Conservation (phyloP, 345 rosid species). For the Eucalyptus camaldulensis region DNA sequence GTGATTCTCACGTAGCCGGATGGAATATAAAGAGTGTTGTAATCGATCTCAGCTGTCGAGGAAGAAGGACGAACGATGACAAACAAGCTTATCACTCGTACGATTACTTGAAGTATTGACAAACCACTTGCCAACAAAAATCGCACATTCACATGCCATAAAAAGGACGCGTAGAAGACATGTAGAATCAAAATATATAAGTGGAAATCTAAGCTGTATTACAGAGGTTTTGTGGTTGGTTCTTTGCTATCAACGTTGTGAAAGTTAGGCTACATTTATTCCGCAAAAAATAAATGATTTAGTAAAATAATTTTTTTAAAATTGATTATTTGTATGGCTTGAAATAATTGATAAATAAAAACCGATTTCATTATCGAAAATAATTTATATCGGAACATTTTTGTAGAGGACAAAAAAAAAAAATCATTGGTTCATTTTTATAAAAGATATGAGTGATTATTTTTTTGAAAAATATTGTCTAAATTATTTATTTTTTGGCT, state of each 20-base stretch:
- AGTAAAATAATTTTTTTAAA: too few relatives aligned
- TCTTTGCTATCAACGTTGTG: background rate
- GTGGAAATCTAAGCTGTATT: background rate
- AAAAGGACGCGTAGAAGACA: background rate
- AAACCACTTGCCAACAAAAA: too few relatives aligned
- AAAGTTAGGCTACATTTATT: background rate
- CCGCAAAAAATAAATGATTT: too few relatives aligned
- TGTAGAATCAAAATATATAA: background rate
- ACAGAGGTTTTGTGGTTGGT: background rate
- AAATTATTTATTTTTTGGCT: background rate
- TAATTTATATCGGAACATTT: too few relatives aligned
- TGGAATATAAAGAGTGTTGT: background rate
- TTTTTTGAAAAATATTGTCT: too few relatives aligned
- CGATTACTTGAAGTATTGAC: background rate
- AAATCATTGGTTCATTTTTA: too few relatives aligned
- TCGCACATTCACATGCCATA: background rate
- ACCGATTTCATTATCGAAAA: rapidly evolving
- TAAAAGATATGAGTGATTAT: too few relatives aligned
- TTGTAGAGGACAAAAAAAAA: too few relatives aligned
- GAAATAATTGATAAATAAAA: too few relatives aligned
- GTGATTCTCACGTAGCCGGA: background rate
- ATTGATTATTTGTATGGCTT: background rate
- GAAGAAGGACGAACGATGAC: background rate
- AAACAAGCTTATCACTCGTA: background rate
- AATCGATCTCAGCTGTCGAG: background rate